phyloP scores from a whole-genome alignment of 2,329 filamentous ascomycete species.

The Drechslera avenae region DNA sequence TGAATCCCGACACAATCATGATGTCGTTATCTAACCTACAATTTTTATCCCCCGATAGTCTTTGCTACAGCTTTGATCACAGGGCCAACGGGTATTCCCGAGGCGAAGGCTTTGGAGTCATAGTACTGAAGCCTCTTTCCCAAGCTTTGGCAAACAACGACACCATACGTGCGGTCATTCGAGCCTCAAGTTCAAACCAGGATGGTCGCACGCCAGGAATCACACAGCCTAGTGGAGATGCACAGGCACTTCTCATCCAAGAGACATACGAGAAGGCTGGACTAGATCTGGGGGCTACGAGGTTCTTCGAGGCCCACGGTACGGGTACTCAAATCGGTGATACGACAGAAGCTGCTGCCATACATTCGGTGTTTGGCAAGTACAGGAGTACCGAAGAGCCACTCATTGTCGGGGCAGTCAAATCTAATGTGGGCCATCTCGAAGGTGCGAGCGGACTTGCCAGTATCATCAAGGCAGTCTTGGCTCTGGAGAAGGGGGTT shows the following conservation, averaged over 20 bases:
- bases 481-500: constrained; percentile 47
- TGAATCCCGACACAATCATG: constrained; percentile 5
- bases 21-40: constrained; percentile 8
- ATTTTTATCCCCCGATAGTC: constrained; percentile 36
- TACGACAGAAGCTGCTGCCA: constrained; percentile 24
- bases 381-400: constrained; percentile 16
- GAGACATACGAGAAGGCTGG: constrained; percentile 45
- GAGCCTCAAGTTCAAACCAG: constrained; percentile 24
- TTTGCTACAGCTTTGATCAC: constrained; percentile 50
- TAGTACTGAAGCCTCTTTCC: constrained; percentile 32
- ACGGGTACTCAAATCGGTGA: constrained; percentile 60
- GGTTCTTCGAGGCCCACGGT: constrained; percentile 27
- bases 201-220: constrained; percentile 18
- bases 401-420: constrained; percentile 21
- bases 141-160: constrained; percentile 30
- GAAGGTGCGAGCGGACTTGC: constrained; percentile 47
- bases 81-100: constrained; percentile 50
- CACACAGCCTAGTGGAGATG: constrained; percentile 50
- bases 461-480: constrained; percentile 45
- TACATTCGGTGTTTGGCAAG: constrained; percentile 17
- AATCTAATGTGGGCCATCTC: constrained; percentile 45
- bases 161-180: constrained; percentile 32
- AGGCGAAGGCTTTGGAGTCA: constrained; percentile 30
- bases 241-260: constrained; percentile 38
- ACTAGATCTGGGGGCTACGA: constrained; percentile 34